Percentiles rank a stretch among this genome's conserved stretches.
Evolutionary conservation across 148 eudicot species (phyloP).

Genomic region (Oxyria digyna): DNA sequence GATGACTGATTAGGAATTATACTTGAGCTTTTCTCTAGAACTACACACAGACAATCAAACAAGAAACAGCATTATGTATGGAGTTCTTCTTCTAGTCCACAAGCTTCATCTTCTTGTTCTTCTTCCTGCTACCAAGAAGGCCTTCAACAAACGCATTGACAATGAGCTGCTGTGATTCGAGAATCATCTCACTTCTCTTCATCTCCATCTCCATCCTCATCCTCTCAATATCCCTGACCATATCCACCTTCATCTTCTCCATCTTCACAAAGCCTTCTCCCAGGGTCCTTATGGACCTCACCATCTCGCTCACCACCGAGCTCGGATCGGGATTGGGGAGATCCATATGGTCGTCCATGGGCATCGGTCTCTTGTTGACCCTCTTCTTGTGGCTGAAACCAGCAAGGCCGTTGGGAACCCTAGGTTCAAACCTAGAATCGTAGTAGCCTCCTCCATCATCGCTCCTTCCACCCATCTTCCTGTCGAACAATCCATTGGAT

Average conservation of each 20-base stretch:
- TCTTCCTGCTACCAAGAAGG: conserved; percentile 2
- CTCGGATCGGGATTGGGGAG: conserved; percentile 1
- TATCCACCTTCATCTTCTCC: conserved; percentile 70
- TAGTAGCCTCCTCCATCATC: not conserved
- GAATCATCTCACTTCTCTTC: conserved; percentile 53
- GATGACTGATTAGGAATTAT: not conserved
- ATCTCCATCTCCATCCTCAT: conserved; percentile 75
- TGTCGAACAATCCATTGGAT: conserved; percentile 6
- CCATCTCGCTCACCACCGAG: conserved; percentile 38
- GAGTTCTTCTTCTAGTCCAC: not conserved
- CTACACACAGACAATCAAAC: not conserved
- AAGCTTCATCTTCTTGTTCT: conserved; percentile 6
- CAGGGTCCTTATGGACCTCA: conserved; percentile 34
- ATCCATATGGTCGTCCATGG: not conserved
- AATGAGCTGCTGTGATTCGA: conserved; percentile 50
- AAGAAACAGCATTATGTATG: not conserved
- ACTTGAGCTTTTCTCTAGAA: not conserved
- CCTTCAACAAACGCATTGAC: conserved; percentile 38
- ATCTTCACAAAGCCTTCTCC: conserved; percentile 60
- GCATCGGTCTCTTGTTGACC: conserved; percentile 6
- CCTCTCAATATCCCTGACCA: conserved; percentile 51
- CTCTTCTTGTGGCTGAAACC: conserved; percentile 5
- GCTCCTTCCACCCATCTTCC: not conserved
- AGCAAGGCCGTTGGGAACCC: not conserved
- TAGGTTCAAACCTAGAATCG: conserved; percentile 2